Percentiles rank a stretch among this genome's conserved stretches.
Conservation (phyloP, 768 basidiomycete genomes). For the Galerina marginata region DNA sequence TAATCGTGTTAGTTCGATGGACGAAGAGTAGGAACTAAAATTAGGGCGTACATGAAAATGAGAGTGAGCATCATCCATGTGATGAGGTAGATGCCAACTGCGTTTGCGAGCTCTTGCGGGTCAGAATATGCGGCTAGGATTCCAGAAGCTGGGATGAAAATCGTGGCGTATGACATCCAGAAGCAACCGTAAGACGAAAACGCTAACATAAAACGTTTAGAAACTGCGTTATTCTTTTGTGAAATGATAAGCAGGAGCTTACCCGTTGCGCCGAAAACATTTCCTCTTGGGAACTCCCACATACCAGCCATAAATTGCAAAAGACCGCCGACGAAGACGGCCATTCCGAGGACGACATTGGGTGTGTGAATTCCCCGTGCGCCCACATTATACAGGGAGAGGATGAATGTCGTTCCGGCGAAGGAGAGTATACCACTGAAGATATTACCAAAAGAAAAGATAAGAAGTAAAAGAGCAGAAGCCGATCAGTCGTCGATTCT, state of each 20-base stretch:
- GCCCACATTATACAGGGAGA: conserved; percentile 69
- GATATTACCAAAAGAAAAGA: not conserved
- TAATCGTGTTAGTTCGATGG: not conserved
- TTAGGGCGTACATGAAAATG: conserved; percentile 58
- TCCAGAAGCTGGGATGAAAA: conserved; percentile 71
- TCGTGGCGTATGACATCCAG: conserved; percentile 79
- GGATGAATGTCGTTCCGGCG: conserved; percentile 63
- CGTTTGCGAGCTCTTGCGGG: conserved; percentile 50
- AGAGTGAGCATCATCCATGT: conserved; percentile 72
- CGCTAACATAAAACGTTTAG: conserved; percentile 40
- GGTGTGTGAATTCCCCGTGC: conserved; percentile 54
- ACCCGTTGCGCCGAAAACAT: conserved; percentile 70
- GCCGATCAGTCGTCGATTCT: not conserved
- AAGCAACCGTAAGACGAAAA: conserved; percentile 79
- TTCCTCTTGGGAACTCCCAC: conserved; percentile 72
- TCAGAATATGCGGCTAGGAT: conserved; percentile 54
- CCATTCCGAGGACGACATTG: conserved; percentile 79
- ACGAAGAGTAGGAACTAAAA: not conserved
- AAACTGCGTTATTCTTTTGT: too few relatives aligned
- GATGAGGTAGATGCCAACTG: conserved; percentile 70
- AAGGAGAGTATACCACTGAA: conserved; percentile 41
- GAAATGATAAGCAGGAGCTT: not conserved
- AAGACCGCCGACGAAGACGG: conserved; percentile 75
- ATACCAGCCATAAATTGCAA: conserved; percentile 81
- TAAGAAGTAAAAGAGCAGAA: not conserved